A percentile compares a stretch with the other conserved stretches of the same genome.
Evolutionary conservation across 768 basidiomycete genomes (phyloP).

Genomic region (Pleurotus eryngii): DNA sequence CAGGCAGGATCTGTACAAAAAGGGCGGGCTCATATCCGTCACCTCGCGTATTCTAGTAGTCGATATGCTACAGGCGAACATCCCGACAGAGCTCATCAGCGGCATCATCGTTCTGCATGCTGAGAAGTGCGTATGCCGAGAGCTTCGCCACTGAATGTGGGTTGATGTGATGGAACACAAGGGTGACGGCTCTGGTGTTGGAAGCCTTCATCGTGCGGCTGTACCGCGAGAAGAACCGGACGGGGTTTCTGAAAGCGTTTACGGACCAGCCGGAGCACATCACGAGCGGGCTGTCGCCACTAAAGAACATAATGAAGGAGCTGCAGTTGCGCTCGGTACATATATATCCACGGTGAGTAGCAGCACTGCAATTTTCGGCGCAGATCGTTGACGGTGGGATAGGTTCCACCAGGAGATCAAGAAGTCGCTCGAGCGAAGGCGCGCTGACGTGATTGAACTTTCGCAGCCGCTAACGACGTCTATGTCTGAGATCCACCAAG

Average conservation of each 20-base stretch:
- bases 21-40: slow-evolving; percentile 86
- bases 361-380: neutral
- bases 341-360: slow-evolving; percentile 80
- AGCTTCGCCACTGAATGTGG: neutral
- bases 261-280: slow-evolving; percentile 97
- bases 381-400: neutral
- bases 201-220: slow-evolving; percentile 94
- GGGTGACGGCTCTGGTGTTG: slow-evolving; percentile 78
- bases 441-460: slow-evolving; percentile 90
- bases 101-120: slow-evolving; percentile 90
- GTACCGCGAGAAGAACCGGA: slow-evolving; percentile 84
- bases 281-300: slow-evolving; percentile 85
- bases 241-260: slow-evolving; percentile 94
- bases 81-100: slow-evolving; percentile 83
- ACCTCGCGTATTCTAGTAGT: slow-evolving; percentile 94
- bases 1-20: slow-evolving; percentile 83
- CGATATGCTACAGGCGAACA: slow-evolving; percentile 85
- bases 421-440: slow-evolving; percentile 72
- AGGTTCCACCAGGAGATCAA: slow-evolving; percentile 93
- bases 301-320: slow-evolving; percentile 91
- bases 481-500: slow-evolving; percentile 91
- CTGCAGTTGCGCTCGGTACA: slow-evolving; percentile 85
- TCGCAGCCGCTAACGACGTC: slow-evolving; percentile 79
- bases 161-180: slow-evolving; percentile 23
- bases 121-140: slow-evolving; percentile 57